Conservation (phyloP, 2,329 filamentous ascomycete genomes). For the Penicillium sp. region DNA sequence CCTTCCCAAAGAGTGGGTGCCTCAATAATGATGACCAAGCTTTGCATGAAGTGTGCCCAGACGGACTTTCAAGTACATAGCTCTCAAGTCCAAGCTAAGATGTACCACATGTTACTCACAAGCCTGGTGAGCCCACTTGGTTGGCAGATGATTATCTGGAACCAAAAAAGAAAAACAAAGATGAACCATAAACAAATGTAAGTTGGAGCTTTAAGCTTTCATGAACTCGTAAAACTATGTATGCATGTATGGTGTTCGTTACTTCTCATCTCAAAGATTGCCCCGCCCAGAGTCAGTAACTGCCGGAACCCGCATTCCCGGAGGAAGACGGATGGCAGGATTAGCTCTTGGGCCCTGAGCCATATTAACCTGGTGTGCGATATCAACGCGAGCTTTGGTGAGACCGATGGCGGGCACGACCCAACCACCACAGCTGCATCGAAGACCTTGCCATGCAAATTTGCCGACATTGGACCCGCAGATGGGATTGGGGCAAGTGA, state of each 20-base stretch:
- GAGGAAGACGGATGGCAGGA: conserved; percentile 40
- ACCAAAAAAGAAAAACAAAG: not conserved
- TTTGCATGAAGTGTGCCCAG: not conserved
- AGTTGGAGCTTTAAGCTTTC: conserved; percentile 11
- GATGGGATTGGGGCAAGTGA: conserved; percentile 75
- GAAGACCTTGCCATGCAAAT: conserved; percentile 94
- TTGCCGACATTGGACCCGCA: conserved; percentile 84
- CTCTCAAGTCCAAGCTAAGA: not conserved
- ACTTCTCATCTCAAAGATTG: conserved; percentile 22
- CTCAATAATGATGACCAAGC: not conserved
- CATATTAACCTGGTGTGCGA: conserved; percentile 47
- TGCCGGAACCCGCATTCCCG: conserved; percentile 34
- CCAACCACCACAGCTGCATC: conserved; percentile 88
- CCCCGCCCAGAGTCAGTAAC: conserved; percentile 22
- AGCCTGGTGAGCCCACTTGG: not conserved
- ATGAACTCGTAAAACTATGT: conserved; percentile 19
- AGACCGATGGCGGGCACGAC: conserved; percentile 87
- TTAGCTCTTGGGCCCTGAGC: conserved; percentile 21
- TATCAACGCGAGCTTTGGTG: conserved; percentile 78
- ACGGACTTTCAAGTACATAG: not conserved
- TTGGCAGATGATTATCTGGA: not conserved
- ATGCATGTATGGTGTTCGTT: conserved; percentile 9
- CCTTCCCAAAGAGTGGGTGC: not conserved
- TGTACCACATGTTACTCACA: not conserved
- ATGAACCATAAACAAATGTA: not conserved